Evolutionary conservation across 805 yeast species (phyloP).

Genomic region (Yarrowia porcina): DNA sequence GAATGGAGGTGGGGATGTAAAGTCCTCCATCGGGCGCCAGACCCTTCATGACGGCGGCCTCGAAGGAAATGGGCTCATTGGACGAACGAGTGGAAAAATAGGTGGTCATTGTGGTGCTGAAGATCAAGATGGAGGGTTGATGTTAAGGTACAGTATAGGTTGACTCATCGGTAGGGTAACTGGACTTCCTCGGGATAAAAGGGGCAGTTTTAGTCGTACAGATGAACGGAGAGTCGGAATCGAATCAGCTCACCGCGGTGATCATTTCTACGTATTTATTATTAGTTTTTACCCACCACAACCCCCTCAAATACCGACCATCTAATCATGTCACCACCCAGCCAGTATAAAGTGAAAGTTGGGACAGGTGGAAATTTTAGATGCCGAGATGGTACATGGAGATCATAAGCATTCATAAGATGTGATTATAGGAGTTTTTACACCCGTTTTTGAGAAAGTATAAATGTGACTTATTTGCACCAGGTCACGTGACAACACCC

Average conservation of each 20-base stretch:
- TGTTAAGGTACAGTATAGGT: not conserved
- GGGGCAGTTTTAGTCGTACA: not conserved
- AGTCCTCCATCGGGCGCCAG: constrained; percentile 96
- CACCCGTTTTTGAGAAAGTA: too few relatives aligned
- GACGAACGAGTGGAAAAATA: constrained; percentile 45
- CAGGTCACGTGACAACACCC: not conserved
- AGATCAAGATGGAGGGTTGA: not conserved
- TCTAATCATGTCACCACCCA: not conserved
- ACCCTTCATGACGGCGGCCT: constrained; percentile 54
- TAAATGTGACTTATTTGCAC: too few relatives aligned
- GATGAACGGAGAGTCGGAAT: not conserved
- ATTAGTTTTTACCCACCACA: not conserved
- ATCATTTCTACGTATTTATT: not conserved
- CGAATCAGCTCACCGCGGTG: not conserved
- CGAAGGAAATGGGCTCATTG: constrained; percentile 32
- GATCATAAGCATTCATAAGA: too few relatives aligned
- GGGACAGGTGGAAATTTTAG: not conserved
- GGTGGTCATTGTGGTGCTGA: not conserved
- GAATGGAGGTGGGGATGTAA: constrained; percentile 81
- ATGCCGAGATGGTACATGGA: too few relatives aligned
- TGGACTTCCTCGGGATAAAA: not conserved
- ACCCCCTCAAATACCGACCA: not conserved
- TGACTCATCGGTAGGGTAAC: constrained; percentile 25
- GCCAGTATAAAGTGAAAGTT: not conserved
- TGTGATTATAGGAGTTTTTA: too few relatives aligned